Base-by-base conservation (phyloP, 352 stramenopile genomes). In the Phytophthora sansomeana region DNA sequence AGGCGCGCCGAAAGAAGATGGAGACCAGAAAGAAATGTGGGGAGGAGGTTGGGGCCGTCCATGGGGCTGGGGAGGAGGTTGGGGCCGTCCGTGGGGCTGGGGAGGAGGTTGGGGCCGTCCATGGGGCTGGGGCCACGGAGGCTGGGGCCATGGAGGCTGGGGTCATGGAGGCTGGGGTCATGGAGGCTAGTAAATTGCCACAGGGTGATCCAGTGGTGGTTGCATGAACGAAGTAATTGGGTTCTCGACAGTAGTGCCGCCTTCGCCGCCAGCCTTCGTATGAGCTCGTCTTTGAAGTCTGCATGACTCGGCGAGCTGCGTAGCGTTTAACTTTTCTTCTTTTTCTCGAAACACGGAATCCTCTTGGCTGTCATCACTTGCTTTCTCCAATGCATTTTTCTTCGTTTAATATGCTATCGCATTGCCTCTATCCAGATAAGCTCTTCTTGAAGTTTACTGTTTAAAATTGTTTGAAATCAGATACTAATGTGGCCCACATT, bases 21-120 rank as follows among this genome's bases (percentile, higher is more conserved):
- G 29, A 6, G 60, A 59, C 43, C 33, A 65, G 24, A 38, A 76
- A 29, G 47, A 69, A 43, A 54, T 35, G 48, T 48, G 55, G 30
- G 36, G 61, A 8, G 35, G 52, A 6, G 35, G 51, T 14, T 67
- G 58, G 58, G 58, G 58, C 13, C 52, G 38, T 46, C 51, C 38
- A 5, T 55, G 55, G 47, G 49, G 49, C 49, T 62, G 57, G 44
- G 41, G 41, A 8, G n/a, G 16, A 13, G 41, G 43, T 13, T 60
- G 58, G 58, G 48, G 58, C 6, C 58, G 29, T n/a, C 49, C 28
- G 13, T 19, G 39, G 32, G 28, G 46, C 46, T 54, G 47, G 48
- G 53, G 53, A 14, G n/a, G 47, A 30, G 53, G 53, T 29, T 52
- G 39, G 43, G 41, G 41, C 16, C 52, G 38, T 50, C 52, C 36